Conservation (phyloP, 2,329 filamentous ascomycete species). For the Fusarium sp. region DNA sequence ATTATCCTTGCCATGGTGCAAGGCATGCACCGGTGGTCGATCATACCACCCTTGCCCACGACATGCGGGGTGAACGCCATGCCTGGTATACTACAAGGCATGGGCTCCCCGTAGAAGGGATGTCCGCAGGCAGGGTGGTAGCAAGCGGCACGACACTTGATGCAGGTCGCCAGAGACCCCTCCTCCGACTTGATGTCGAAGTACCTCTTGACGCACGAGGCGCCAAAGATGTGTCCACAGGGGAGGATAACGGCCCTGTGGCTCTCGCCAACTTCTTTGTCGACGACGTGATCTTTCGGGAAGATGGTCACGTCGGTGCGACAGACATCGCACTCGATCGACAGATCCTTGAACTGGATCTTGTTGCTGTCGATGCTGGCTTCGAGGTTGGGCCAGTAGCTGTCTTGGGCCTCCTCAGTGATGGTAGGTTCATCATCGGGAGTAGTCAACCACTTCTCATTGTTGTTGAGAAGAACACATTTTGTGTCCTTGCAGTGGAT, state of each 20-base stretch:
- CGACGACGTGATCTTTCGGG: neutral
- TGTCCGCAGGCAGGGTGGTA: neutral
- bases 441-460: neutral
- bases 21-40: neutral
- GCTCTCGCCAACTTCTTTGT: neutral
- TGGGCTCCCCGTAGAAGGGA: neutral
- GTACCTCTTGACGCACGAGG: neutral
- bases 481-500: neutral
- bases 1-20: neutral
- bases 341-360: neutral
- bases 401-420: neutral
- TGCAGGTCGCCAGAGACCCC: neutral
- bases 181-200: neutral
- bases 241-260: neutral
- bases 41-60: neutral
- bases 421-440: neutral
- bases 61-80: neutral
- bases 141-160: neutral
- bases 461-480: neutral
- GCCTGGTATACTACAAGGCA: neutral
- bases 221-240: conserved; percentile 8
- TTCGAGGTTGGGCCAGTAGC: neutral
- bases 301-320: neutral
- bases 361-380: neutral
- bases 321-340: neutral